phyloP scores from a whole-genome alignment of 2,329 filamentous ascomycete species.

The Macrophomina pseudophaseolina region DNA sequence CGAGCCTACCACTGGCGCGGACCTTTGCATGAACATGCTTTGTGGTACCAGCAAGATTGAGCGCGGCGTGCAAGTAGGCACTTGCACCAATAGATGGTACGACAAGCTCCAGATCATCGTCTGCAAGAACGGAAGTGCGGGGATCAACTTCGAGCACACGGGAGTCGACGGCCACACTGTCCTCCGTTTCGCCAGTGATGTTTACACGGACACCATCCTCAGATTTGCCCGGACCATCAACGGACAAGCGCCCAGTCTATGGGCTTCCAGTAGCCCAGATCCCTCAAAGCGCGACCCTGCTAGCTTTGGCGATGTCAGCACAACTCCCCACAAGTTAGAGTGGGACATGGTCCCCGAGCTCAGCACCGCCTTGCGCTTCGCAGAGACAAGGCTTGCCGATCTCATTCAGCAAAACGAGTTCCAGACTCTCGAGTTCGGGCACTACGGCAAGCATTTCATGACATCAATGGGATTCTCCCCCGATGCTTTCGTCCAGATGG shows the following conservation, averaged over 20 bases:
- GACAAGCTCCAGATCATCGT: slow-evolving; percentile 99
- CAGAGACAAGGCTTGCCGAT: slow-evolving; percentile 91
- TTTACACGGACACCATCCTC: slow-evolving; percentile 97
- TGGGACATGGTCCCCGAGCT: slow-evolving; percentile 97
- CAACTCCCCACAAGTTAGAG: slow-evolving; percentile 92
- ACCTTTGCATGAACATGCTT: slow-evolving; percentile 98
- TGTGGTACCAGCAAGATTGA: slow-evolving; percentile 93
- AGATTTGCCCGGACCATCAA: slow-evolving; percentile 96
- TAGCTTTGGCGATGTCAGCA: slow-evolving; percentile 91
- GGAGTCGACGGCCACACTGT: slow-evolving; percentile 98
- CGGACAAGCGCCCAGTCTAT: slow-evolving; percentile 86
- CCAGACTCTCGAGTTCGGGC: slow-evolving; percentile 82
- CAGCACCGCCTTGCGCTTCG: slow-evolving; percentile 88
- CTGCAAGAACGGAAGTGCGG: slow-evolving; percentile 96
- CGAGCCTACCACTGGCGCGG: slow-evolving; percentile 78
- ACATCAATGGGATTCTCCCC: slow-evolving; percentile 96
- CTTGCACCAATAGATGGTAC: slow-evolving; percentile 98
- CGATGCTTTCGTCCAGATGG: slow-evolving; percentile 98
- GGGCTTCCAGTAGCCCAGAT: slow-evolving; percentile 89
- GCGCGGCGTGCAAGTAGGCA: slow-evolving; percentile 92
- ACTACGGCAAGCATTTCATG: slow-evolving; percentile 97
- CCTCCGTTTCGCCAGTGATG: slow-evolving; percentile 90
- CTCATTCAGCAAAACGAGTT: slow-evolving; percentile 97
- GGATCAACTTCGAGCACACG: slow-evolving; percentile 99
- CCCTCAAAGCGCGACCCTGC: slow-evolving; percentile 89